Evolutionary conservation across 2,329 filamentous ascomycete genomes (phyloP), one percentile per base, ranked within the genome.

Genomic region (Aspergillus sp.): DNA sequence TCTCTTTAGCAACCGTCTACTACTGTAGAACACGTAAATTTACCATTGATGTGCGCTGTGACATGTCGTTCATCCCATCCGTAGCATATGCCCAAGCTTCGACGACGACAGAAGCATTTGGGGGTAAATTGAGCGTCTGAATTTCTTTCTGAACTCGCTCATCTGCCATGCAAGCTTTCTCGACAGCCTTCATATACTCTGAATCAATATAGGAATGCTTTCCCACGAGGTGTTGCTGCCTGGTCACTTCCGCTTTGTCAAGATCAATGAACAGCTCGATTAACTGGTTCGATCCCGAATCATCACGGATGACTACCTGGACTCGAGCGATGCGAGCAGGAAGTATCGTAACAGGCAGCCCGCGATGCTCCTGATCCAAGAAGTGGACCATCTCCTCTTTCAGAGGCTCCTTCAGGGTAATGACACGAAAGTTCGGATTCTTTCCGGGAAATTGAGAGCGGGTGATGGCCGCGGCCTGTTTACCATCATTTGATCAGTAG

Each of bases 21-120:
- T n/a, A 4, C n/a, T 9, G 31, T n/a, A 8, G n/a, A n/a, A 32
- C 2, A n/a, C 31, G 8, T 32, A 2, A 19, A 26, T 42, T 26
- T 51, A 75, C 74, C 74, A 78, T 78, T 1, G 68, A 72, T n/a
- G 70, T 66, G 7, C 73, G 63, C 39, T 70, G 51, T 0, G 50
- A 50, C 51, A 59, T 76, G 37, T 78, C 73, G 38, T 73, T 73
- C 63, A 74, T 69, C 0, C 76, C 76, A 54, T 80, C 57, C 4
- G 56, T 53, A 3, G 50, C 76, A 57, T 80, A 81, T 2, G 76
- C 69, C 77, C 77, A 81, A 0, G 77, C 69, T 50, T 81, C 77
- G 32, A 77, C 68, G 4, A 73, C 64, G 1, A 77, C 72, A 0
- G 60, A 64, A 0, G 72, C 66, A 1, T 64, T 70, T 5, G 61